These are phyloP conservation scores for Bruguiera sexangula DNA, from an alignment of 345 rosid species.

Conservation along the genomic window DNA sequence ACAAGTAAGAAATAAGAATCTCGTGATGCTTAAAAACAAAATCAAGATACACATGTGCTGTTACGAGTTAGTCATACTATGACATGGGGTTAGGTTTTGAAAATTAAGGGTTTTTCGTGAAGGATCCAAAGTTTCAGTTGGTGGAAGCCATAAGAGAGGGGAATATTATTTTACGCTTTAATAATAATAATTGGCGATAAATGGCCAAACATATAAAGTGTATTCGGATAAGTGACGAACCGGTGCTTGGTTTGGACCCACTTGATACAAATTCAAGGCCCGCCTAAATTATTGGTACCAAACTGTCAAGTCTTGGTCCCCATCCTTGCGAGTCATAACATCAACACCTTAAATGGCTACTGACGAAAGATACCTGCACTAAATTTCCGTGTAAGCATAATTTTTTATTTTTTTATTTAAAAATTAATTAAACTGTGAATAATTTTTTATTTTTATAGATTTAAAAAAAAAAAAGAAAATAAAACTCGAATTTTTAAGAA, in stretches of 20 bases:
- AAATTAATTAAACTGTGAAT: too few relatives aligned
- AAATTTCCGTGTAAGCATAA: constrained; percentile 9
- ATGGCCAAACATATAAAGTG: constrained; percentile 24
- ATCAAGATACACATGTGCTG: too few relatives aligned
- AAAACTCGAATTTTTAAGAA: too few relatives aligned
- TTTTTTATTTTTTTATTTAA: constrained; percentile 3
- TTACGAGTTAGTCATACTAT: not conserved
- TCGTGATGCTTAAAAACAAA: too few relatives aligned
- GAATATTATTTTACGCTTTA: constrained; percentile 29
- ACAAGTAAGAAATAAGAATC: not conserved
- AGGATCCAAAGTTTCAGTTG: constrained; percentile 25
- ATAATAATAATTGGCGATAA: constrained; percentile 37
- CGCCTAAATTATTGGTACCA: constrained; percentile 27
- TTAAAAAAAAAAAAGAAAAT: too few relatives aligned
- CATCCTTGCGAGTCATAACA: constrained; percentile 2
- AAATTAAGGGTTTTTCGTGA: not conserved
- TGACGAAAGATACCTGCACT: constrained; percentile 14
- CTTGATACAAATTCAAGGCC: constrained; percentile 19
- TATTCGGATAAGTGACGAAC: constrained; percentile 30
- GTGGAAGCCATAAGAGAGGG: not conserved
- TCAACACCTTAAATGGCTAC: constrained; percentile 19
- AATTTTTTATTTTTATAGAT: too few relatives aligned
- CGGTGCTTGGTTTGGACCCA: not conserved
- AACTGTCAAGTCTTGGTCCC: constrained; percentile 29
- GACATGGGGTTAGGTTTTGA: constrained; percentile 14